Conservation (phyloP, 1,139 yeast genomes). For the Nakaseomyces nivariensis region DNA sequence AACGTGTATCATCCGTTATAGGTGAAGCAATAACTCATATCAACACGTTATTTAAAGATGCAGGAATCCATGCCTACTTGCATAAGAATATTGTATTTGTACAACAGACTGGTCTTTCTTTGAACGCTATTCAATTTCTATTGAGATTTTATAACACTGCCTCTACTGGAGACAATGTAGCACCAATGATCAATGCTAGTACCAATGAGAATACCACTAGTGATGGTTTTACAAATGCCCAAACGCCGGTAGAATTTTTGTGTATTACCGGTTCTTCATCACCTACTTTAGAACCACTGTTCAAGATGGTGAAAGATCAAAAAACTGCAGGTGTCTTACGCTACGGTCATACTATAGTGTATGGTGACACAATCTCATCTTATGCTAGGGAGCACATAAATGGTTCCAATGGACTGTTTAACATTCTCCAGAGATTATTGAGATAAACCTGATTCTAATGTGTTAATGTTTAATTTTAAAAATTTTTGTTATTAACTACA, state of each 20-base stretch:
- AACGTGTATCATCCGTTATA: conserved; percentile 51
- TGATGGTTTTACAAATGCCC: conserved; percentile 7
- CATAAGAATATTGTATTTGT: conserved; percentile 58
- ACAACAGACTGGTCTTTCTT: conserved; percentile 42
- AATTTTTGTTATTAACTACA: background rate
- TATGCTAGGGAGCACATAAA: conserved; percentile 57
- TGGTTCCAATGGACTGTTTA: conserved; percentile 67
- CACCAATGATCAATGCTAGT: background rate
- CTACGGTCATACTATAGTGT: conserved; percentile 50
- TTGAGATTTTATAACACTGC: conserved; percentile 23
- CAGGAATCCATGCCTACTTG: conserved; percentile 65
- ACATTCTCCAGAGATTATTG: conserved; percentile 30
- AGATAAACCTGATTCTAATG: conserved; percentile 1
- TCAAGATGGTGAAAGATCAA: conserved; percentile 45
- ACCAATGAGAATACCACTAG: background rate
- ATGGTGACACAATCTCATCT: conserved; percentile 42
- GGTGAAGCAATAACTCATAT: conserved; percentile 80
- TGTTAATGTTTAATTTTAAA: background rate
- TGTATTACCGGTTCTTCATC: conserved; percentile 59
- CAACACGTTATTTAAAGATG: conserved; percentile 55
- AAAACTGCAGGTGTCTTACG: conserved; percentile 30
- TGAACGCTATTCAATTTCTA: conserved; percentile 41
- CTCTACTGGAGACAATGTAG: background rate
- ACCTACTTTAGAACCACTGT: conserved; percentile 56
- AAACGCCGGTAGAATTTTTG: conserved; percentile 17